Base-by-base conservation (phyloP, 495 filamentous ascomycete genomes). In the Pyrenula aspistea region DNA sequence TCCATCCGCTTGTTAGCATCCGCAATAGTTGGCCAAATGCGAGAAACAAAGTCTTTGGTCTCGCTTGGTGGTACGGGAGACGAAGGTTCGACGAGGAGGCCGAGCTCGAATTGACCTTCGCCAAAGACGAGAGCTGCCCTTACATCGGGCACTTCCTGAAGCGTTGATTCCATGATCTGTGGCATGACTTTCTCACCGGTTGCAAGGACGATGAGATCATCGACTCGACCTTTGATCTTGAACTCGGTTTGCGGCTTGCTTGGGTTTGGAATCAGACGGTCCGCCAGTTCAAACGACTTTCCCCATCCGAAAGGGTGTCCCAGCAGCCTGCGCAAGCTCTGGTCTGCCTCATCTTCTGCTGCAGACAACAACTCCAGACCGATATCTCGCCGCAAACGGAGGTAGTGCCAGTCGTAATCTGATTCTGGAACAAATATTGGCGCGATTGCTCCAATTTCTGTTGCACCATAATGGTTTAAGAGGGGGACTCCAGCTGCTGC, bases 401-500 rank as follows among this genome's bases (percentile, higher is more conserved):
- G 63, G 53, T 64, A 75, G 10, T 52, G 58, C 63, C 64, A 73
- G 53, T 73, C 62, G 51, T 73, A 72, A 12, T 22, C 19, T 1
- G 12, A 24, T 19, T 63, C 56, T 0, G 60, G 25, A 4, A 61
- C 49, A 51, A 70, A 72, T 12, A 70, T 64, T 10, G 68, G 67
- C 19, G 71, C 61, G 24, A 75, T 15, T 19, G 67, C 57, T 1
- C 72, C 71, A 15, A 60, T 61, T 53, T 75, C 72, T 10, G 71
- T 75, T 1, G 63, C 58, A 2, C 71, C 72, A 49, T 68, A 73
- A 36, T 68, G 67, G 50, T 69, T 71, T 23, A 75, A 54, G 0
- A 73, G 55, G 22, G 56, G 63, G 2, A 73, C 65, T 1, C 67
- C 62, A 19, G 51, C 53, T 0, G 54, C 20, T 2, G 22, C 20